Evolutionary conservation across 179 eudicot species (phyloP).

Genomic region (Corrigiola litoralis): DNA sequence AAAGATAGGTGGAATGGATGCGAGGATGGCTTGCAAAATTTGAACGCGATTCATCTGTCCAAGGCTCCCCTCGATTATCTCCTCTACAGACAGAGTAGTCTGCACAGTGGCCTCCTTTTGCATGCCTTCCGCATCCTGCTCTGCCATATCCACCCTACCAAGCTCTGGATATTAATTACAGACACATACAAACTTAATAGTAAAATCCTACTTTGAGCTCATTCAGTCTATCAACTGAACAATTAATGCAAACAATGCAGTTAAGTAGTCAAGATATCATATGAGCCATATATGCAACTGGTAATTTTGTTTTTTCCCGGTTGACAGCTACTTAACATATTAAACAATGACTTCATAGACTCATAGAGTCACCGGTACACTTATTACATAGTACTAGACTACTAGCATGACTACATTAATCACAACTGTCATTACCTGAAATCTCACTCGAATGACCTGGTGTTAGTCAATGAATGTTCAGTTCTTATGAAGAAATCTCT

Average conservation of each 20-base stretch:
- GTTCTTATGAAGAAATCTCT: no score
- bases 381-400: no score
- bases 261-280: no score
- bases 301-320: background rate
- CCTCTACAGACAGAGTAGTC: conserved; percentile 18
- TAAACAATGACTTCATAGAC: background rate
- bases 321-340: background rate
- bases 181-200: no score
- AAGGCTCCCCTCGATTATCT: conserved; percentile 25
- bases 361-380: no score
- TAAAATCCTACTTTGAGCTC: no score
- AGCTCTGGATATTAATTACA: background rate
- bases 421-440: background rate
- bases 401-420: background rate
- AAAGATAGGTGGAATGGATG: conserved; percentile 15
- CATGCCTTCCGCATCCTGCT: conserved; percentile 6
- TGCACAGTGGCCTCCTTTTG: background rate
- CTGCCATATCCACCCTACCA: conserved; percentile 1
- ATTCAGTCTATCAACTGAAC: no score
- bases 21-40: conserved; percentile 25
- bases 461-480: no score
- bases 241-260: no score
- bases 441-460: background rate
- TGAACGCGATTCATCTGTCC: conserved; percentile 17
- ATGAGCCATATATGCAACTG: no score